Base-by-base conservation (phyloP, 768 basidiomycete species). In the Mycena filopes region DNA sequence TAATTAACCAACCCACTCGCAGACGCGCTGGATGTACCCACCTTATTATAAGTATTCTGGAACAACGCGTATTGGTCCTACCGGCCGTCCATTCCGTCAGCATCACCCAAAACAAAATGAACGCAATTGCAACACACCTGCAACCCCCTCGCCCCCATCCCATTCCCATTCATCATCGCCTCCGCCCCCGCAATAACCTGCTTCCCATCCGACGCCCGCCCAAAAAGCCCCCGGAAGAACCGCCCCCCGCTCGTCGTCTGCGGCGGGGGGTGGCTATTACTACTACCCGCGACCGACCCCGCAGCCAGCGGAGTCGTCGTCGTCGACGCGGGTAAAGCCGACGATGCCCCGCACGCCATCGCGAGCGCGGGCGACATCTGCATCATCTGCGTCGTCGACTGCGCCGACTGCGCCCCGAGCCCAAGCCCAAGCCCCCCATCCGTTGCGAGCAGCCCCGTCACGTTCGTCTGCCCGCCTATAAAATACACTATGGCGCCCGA, bases 401-500 rank as follows among this genome's bases (percentile, higher is more conserved):
- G 10, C 20, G 11, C 36, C 20, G 49, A 12, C 9, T 36, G 47
- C 21, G 48, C 55, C 51, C 20, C 50, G 61, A n/a, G n/a, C n/a
- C n/a, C 23, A 69, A 46, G 13, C 49, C n/a, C 50, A 29, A 61
- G 50, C 1, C 50, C 55, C 23, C 57, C 60, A 7, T 68, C 67
- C 3, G 63, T 62, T 13, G 56, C 46, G 13, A 69, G 63, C 26
- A 69, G 51, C 12, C 67, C 63, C 12, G 67, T 65, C 20, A 69
- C 67, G 41, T 69, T 69, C 26, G 67, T 65, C 41, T 69, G 67
- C 18, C 67, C 67, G n/a, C 67, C 67, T 40, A 69, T 62, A 40
- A 69, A 69, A 33, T 69, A 69, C 13, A 69, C 67, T 23, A 69
- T 65, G 3, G 63, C 7, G 33, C 67, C 67, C 5, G 60, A 57